Base-by-base conservation (phyloP, 805 yeast genomes). In the Candida dajiaensis region DNA sequence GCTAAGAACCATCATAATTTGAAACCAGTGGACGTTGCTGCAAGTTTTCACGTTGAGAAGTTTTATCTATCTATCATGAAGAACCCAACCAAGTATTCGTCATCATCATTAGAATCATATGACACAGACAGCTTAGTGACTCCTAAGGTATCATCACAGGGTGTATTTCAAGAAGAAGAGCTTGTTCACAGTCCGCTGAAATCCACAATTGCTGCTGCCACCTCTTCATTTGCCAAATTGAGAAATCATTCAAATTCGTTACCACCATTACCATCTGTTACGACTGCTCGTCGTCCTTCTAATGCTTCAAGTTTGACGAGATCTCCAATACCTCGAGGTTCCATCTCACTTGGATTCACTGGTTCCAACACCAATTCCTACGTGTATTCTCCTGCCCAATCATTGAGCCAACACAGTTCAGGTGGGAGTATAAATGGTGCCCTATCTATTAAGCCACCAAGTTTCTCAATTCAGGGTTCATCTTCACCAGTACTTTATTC, bases 11-110 rank as follows among this genome's bases (percentile, higher is more conserved):
- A 65, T 13, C 71, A 72, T n/a, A 85, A 86, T 4, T 81, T 89
- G 80, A 70, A 67, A 20, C 86, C 90, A 1, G 64, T 72, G 12
- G 88, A 85, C 56, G 73, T 80, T 22, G 77, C 82, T 3, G 67
- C 72, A 38, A 76, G 81, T 18, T 72, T 70, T 54, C 78, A 79
- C 42, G 71, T 78, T 4, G 74, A 72, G 48, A 65, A 67, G 38
- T 62, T 67, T 36, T 75, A 73, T 51, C 63, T 66, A 31, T 47
- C 45, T 19, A 26, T 49, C 6, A 6, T 56, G 18, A 41, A 50
- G 2, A 50, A 46, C 16, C 37, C 44, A 12, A 9, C 31, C 23
- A 19, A 36, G 9, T 35, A 28, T 18, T 25, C 43, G 15, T 20
- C 31, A 3, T 36, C 58, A 57, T 28, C 28, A 68, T 20, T 53